Evolutionary conservation across 2,329 filamentous ascomycete species (phyloP).

Genomic region (Juglanconis oblonga): DNA sequence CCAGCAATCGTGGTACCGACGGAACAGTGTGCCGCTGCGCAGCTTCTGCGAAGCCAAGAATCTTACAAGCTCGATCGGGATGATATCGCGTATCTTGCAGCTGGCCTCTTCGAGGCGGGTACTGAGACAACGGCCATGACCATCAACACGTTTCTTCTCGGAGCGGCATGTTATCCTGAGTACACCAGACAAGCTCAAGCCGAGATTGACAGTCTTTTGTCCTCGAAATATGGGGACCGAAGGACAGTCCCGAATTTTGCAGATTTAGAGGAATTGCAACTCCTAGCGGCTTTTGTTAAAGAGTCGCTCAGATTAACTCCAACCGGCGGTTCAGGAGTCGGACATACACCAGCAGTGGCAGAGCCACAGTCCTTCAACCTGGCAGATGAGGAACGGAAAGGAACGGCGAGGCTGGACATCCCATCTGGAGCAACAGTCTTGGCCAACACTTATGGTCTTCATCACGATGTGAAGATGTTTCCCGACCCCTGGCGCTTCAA

Average conservation of each 20-base stretch:
- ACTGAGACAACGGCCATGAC: slow-evolving; percentile 18
- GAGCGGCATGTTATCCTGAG: slow-evolving; percentile 8
- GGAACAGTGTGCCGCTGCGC: slow-evolving; percentile 9
- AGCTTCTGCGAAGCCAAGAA: background rate
- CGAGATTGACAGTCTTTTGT: slow-evolving; percentile 4
- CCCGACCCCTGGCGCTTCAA: slow-evolving; percentile 13
- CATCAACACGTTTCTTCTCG: slow-evolving; percentile 13
- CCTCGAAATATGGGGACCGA: background rate
- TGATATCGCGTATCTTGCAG: slow-evolving; percentile 12
- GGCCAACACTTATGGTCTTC: slow-evolving; percentile 14
- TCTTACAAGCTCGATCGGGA: background rate
- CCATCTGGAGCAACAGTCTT: slow-evolving; percentile 8
- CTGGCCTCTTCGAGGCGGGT: slow-evolving; percentile 16
- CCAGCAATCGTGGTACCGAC: background rate
- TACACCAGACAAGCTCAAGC: background rate
- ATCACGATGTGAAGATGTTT: slow-evolving; percentile 6
- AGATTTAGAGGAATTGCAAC: slow-evolving; percentile 10
- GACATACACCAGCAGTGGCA: slow-evolving; percentile 2
- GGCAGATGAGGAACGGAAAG: background rate
- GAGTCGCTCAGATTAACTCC: slow-evolving; percentile 15
- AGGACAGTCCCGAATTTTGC: background rate
- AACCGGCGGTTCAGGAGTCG: slow-evolving; percentile 14
- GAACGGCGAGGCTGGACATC: background rate
- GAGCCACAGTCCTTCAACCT: background rate
- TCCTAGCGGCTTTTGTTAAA: slow-evolving; percentile 9